Evolutionary conservation across 1,284 basidiomycete genomes (phyloP).

Genomic region (Cryptococcus amylolentus): DNA sequence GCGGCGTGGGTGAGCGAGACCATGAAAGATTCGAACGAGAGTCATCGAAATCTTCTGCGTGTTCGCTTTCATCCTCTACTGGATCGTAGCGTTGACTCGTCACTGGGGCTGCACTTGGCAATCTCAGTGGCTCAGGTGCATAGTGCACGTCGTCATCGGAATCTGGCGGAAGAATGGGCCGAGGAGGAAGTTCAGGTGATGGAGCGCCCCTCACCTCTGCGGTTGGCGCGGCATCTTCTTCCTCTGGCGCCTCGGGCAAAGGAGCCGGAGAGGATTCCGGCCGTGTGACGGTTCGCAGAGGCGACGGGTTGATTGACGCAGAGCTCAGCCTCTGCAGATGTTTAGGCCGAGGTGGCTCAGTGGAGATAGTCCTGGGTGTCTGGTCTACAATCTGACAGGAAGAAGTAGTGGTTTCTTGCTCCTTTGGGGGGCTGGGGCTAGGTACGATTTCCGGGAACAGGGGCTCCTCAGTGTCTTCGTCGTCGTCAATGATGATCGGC

Average conservation of each 20-base stretch:
- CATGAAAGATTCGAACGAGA: conserved; percentile 37
- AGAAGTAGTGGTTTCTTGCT: too few relatives aligned
- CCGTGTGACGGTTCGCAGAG: conserved; percentile 9
- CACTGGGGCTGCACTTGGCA: not conserved
- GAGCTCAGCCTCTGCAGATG: conserved; percentile 7
- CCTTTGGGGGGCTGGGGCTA: not conserved
- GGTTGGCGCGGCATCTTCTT: not conserved
- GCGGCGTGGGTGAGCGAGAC: conserved; percentile 41
- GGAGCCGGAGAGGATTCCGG: conserved; percentile 6
- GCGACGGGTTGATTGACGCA: conserved; percentile 11
- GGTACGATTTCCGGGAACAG: not conserved
- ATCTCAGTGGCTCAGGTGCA: not conserved
- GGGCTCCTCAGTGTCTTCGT: conserved; percentile 12
- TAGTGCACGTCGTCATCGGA: conserved; percentile 10
- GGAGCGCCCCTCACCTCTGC: too few relatives aligned
- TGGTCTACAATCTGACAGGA: not conserved
- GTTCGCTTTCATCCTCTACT: not conserved
- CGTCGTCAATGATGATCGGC: conserved; percentile 15
- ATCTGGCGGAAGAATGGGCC: too few relatives aligned
- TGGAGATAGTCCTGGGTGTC: not conserved
- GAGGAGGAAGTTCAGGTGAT: too few relatives aligned
- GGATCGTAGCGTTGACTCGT: not conserved
- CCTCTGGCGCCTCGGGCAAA: conserved; percentile 1
- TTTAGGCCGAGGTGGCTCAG: not conserved
- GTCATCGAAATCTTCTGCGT: conserved; percentile 24